Evolutionary conservation across 257 asterid genomes (phyloP).

Genomic region (Solanum rostratum): DNA sequence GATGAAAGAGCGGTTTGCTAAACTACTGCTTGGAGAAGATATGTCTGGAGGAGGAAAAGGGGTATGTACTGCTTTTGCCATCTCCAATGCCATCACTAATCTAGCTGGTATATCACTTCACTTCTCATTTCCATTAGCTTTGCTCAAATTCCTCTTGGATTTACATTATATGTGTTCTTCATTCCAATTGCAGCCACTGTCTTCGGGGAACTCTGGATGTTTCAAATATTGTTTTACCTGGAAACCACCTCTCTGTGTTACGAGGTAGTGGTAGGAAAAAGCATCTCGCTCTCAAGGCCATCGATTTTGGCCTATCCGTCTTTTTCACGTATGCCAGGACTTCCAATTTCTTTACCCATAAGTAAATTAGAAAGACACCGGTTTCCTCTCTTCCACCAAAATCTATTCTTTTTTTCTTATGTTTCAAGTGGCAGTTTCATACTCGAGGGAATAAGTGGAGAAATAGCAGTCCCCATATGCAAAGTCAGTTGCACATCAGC

Average conservation of each 20-base stretch:
- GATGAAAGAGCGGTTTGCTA: conserved; percentile 81
- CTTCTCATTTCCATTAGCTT: not conserved
- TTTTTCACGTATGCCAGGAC: too few species aligned
- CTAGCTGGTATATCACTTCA: conserved; percentile 52
- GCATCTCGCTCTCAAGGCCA: too few species aligned
- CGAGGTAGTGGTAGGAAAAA: too few species aligned
- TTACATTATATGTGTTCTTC: not conserved
- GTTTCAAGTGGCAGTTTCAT: too few species aligned
- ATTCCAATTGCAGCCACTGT: conserved; percentile 45
- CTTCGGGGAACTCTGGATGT: conserved; percentile 89
- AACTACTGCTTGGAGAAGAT: conserved; percentile 83
- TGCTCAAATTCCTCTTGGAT: not conserved
- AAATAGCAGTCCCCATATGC: not conserved
- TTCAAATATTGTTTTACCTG: too few species aligned
- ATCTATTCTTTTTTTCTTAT: too few species aligned
- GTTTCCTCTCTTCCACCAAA: too few species aligned
- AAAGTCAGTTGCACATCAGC: not conserved
- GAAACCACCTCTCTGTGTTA: too few species aligned
- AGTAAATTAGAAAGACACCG: too few species aligned
- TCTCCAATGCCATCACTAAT: conserved; percentile 85
- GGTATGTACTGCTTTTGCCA: conserved; percentile 78
- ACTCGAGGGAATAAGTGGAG: not conserved
- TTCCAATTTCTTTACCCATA: too few species aligned
- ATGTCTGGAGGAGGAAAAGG: conserved; percentile 97
- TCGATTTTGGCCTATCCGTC: too few species aligned